Base-by-base conservation (phyloP, 768 basidiomycete genomes). In the Brasilioporus rufonigricans region DNA sequence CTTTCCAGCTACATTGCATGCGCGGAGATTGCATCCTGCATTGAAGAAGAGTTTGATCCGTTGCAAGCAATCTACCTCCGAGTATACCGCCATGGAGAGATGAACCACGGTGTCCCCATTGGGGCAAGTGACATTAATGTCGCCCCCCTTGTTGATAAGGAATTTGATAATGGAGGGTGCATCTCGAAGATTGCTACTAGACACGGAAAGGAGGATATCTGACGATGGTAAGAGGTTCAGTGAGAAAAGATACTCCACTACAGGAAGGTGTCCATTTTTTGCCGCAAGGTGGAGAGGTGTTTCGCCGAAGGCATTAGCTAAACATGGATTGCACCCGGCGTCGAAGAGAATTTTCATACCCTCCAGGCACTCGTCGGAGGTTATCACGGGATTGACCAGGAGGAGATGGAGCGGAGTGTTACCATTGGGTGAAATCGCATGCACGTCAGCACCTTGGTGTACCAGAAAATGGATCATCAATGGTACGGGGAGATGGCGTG, bases 141-240 rank as follows among this genome's bases (percentile, higher is more conserved):
- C 39, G 11, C 38, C 52, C 1, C 57, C 60, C 3, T 41, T 48
- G 12, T 33, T 6, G 18, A 62, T 27, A 23, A 62, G 23, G 21
- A 53, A 48, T 4, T 41, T 53, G 19, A 57, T 36, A 10, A 50
- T 21, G 1, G 24, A 5, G 5, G 12, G 23, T 12, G 13, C 11
- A 12, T 12, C 13, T 10, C 2, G 4, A 8, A 2, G 23, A 29
- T 0, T 1, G 24, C 14, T 5, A 23, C 23, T 11, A 23, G 19
- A 27, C 23, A 18, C 39, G 4, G 39, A 40, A 2, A 46, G 16
- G 16, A 56, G 36, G 13, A 53, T 24, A 4, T 5, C 1, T 3
- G 40, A 36, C 1, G 41, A 44, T 18, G 5, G 16, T 12, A 27
- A 5, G 18, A 44, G 5, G 26, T 18, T 27, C 41, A 27, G 2